Conservation (phyloP, 176 grass and related monocot genomes). For the Stipa capillata region DNA sequence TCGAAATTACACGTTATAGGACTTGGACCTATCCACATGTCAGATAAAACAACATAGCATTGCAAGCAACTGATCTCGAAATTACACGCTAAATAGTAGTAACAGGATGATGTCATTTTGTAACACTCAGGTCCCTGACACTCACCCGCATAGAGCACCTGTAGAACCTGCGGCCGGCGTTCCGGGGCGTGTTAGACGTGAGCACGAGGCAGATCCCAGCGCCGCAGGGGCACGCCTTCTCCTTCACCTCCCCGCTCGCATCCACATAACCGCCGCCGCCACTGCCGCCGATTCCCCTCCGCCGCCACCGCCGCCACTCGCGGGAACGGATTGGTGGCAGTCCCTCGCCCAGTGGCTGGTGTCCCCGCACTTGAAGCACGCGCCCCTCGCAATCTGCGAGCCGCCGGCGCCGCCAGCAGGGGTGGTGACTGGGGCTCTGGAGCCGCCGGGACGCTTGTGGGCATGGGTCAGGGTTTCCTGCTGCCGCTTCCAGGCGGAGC, state of each 20-base stretch:
- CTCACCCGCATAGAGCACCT: conserved; percentile 45
- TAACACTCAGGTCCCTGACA: background rate
- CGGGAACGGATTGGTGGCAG: conserved; percentile 9
- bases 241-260: conserved; percentile 9
- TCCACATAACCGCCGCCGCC: background rate
- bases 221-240: conserved; percentile 71
- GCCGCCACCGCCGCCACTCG: background rate
- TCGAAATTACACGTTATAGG: background rate
- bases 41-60: no score
- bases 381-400: conserved; percentile 21
- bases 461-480: conserved; percentile 5
- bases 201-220: conserved; percentile 52
- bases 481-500: conserved; percentile 55
- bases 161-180: conserved; percentile 66
- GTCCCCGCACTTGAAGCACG: conserved; percentile 77
- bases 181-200: conserved; percentile 46
- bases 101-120: background rate
- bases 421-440: background rate
- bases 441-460: conserved; percentile 12
- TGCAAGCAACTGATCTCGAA: no score
- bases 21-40: no score
- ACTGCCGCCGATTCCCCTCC: background rate
- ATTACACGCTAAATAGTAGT: no score
- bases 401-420: background rate
- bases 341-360: conserved; percentile 68